These are phyloP conservation scores for Tetrastigma voinierianum DNA, from an alignment of 164 flowering plant species.

Conservation along the genomic window DNA sequence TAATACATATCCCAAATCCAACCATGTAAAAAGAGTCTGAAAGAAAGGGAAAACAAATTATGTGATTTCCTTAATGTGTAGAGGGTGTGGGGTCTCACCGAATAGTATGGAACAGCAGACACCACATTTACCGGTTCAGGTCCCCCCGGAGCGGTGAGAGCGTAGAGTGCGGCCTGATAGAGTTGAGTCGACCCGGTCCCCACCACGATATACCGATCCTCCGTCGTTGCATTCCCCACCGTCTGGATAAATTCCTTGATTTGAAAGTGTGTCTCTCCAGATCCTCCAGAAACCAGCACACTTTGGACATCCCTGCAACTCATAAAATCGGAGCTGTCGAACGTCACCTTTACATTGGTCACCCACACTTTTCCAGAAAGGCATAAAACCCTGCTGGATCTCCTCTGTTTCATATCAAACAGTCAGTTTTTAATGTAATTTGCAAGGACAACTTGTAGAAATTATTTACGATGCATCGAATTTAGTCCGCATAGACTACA, in stretches of 20 bases:
- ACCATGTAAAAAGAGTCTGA: no score
- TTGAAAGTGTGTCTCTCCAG: conserved; percentile 32
- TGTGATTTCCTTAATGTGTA: no score
- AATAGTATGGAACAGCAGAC: no score
- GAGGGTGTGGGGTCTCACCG: no score
- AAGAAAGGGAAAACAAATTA: no score
- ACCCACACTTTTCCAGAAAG: conserved; percentile 37
- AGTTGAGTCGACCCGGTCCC: conserved; percentile 56
- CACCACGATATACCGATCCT: conserved; percentile 33
- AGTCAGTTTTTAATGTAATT: no score
- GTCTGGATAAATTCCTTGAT: conserved; percentile 26
- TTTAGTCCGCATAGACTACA: no score
- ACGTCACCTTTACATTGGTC: conserved; percentile 35
- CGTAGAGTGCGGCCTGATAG: conserved; percentile 35
- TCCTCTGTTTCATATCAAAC: conserved; percentile 24
- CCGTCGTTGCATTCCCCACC: conserved; percentile 46
- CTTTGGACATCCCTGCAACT: conserved; percentile 29
- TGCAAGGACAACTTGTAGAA: no score
- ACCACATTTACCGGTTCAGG: conserved; percentile 28
- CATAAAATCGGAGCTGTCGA: conserved; percentile 31
- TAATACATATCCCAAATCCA: no score
- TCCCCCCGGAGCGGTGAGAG: conserved; percentile 27
- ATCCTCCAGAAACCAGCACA: no score
- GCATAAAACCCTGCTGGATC: conserved; percentile 40
- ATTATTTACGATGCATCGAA: no score